Evolutionary conservation across 148 eudicot genomes (phyloP).

Genomic region (Cornus kousa): DNA sequence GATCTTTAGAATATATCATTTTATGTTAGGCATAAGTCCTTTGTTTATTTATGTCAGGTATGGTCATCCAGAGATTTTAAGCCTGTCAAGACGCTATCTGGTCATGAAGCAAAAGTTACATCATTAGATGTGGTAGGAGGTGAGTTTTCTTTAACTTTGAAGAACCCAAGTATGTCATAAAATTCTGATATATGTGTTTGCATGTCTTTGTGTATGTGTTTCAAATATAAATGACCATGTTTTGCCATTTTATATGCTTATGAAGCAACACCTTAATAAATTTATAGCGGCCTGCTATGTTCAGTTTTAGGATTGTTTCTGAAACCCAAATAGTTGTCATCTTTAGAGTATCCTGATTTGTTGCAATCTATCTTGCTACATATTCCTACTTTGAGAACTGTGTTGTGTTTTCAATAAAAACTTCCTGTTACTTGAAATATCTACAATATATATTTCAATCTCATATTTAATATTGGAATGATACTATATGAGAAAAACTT

Average conservation of each 20-base stretch:
- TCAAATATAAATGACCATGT: not conserved
- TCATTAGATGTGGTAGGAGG: conserved; percentile 76
- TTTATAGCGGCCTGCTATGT: not conserved
- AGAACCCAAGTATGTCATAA: not conserved
- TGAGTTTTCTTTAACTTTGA: conserved; percentile 22
- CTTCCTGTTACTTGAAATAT: not conserved
- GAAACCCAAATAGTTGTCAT: not conserved
- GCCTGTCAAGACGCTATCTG: conserved; percentile 80
- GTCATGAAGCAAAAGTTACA: conserved; percentile 80
- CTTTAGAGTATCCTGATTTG: not conserved
- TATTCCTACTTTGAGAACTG: not conserved
- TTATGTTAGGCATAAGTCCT: not conserved
- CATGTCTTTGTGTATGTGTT: not conserved
- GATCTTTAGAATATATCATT: not conserved
- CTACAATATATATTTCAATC: not conserved
- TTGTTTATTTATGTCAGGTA: conserved; percentile 21
- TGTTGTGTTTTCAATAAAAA: not conserved
- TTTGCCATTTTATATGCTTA: not conserved
- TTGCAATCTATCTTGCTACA: not conserved
- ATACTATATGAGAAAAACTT: no score
- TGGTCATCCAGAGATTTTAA: conserved; percentile 91
- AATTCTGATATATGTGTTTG: not conserved
- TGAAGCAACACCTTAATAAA: not conserved
- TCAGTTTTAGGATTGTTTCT: not conserved
- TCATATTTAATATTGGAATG: not conserved